These are phyloP conservation scores for Citrus inodora DNA, from an alignment of 345 rosid genomes.

Conservation along the genomic window DNA sequence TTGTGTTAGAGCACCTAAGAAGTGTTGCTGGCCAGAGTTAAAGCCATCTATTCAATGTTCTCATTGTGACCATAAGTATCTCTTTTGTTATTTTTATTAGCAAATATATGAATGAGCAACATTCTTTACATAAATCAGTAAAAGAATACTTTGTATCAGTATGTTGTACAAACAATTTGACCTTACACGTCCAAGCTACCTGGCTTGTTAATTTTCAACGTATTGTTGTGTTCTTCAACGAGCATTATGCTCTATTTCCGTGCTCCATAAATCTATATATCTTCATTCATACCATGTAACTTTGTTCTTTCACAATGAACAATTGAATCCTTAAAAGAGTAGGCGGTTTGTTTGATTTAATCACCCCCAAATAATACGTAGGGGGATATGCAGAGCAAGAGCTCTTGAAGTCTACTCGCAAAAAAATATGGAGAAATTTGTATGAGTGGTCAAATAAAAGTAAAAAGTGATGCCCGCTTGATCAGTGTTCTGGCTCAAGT, in stretches of 20 bases:
- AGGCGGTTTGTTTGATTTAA: too few species aligned
- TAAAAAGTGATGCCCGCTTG: not conserved
- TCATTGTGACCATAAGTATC: not conserved
- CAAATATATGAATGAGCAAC: not conserved
- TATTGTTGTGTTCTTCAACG: not conserved
- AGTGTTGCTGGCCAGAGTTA: constrained; percentile 4
- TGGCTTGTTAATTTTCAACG: not conserved
- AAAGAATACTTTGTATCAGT: not conserved
- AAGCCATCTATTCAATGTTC: not conserved
- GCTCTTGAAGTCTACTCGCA: too few species aligned
- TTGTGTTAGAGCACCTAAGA: constrained; percentile 46
- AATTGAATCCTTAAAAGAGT: not conserved
- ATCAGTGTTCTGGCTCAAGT: not conserved
- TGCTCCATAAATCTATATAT: not conserved
- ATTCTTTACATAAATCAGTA: not conserved
- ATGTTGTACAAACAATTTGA: not conserved
- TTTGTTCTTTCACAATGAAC: not conserved
- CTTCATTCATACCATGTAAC: not conserved
- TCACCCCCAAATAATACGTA: too few species aligned
- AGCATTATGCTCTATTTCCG: not conserved
- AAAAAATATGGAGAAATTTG: not conserved
- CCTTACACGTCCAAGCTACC: not conserved
- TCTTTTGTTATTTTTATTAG: not conserved
- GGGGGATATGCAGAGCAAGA: too few species aligned
- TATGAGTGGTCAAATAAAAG: not conserved